Percentiles rank a stretch among this genome's conserved stretches.
phyloP scores from a whole-genome alignment of 2,329 filamentous ascomycete species.

The Fusarium continuum region DNA sequence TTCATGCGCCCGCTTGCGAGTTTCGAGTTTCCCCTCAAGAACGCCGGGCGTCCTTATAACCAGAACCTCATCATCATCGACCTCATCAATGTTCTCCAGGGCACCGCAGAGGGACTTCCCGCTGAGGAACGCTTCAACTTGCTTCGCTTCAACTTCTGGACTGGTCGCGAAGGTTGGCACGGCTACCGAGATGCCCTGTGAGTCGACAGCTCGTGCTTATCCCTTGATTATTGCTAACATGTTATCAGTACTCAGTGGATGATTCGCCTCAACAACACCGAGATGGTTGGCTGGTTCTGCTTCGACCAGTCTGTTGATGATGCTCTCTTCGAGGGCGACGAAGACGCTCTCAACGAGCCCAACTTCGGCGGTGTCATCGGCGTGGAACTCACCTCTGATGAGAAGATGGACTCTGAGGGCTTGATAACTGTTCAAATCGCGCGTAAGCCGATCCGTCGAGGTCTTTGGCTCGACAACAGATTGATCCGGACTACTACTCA shows the following conservation, averaged over 20 bases:
- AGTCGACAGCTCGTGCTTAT: not conserved
- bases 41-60: not conserved
- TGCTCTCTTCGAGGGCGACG: not conserved
- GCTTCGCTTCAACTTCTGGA: conserved; percentile 5
- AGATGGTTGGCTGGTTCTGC: conserved; percentile 2
- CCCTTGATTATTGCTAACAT: not conserved
- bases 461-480: not conserved
- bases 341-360: not conserved
- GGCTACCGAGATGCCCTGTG: conserved; percentile 19
- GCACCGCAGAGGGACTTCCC: not conserved
- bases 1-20: conserved; percentile 1
- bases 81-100: conserved; percentile 10
- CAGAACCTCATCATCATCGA: not conserved
- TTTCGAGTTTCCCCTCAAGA: conserved; percentile 3
- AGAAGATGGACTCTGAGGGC: not conserved
- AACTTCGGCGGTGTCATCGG: not conserved
- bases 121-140: not conserved
- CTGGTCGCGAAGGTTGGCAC: not conserved
- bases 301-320: not conserved
- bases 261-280: conserved; percentile 3
- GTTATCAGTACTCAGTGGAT: conserved; percentile 19
- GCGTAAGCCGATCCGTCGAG: not conserved
- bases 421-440: not conserved
- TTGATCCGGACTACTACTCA: not conserved
- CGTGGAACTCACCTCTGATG: not conserved